Conservation (phyloP, 805 yeast species). For the Lachancea sp. region DNA sequence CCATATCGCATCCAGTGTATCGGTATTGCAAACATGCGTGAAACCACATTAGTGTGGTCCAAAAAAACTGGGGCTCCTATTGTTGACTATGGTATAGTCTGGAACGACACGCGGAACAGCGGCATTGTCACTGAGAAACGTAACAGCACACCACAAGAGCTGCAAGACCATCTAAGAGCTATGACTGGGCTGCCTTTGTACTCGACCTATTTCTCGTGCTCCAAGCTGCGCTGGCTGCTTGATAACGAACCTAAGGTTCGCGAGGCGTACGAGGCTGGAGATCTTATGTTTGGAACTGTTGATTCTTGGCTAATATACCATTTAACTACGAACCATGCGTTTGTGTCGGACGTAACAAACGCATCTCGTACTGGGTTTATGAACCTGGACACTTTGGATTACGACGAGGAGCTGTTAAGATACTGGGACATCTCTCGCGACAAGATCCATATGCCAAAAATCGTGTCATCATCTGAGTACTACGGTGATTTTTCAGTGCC, state of each 20-base stretch:
- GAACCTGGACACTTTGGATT: slow-evolving; percentile 68
- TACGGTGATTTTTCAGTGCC: slow-evolving; percentile 71
- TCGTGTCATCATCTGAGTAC: slow-evolving; percentile 69
- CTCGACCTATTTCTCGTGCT: slow-evolving; percentile 86
- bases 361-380: slow-evolving; percentile 88
- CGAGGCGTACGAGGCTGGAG: slow-evolving; percentile 65
- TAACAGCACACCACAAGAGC: slow-evolving; percentile 45
- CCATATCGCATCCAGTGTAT: slow-evolving; percentile 62
- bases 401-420: slow-evolving; percentile 66
- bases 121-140: slow-evolving; percentile 60
- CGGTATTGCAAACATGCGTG: slow-evolving; percentile 95
- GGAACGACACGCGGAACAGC: slow-evolving; percentile 91
- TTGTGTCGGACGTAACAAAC: slow-evolving; percentile 82
- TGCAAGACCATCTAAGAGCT: slow-evolving; percentile 50
- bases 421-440: slow-evolving; percentile 75
- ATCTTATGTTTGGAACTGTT: slow-evolving; percentile 86
- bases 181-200: slow-evolving; percentile 75
- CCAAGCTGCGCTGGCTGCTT: slow-evolving; percentile 82
- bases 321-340: slow-evolving; percentile 61
- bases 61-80: slow-evolving; percentile 75
- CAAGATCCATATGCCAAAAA: slow-evolving; percentile 63
- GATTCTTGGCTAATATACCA: slow-evolving; percentile 92
- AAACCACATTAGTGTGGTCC: slow-evolving; percentile 87
- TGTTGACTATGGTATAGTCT: slow-evolving; percentile 77
- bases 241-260: slow-evolving; percentile 67